Conservation (phyloP, 768 basidiomycete genomes). For the Tricholoma sp. region DNA sequence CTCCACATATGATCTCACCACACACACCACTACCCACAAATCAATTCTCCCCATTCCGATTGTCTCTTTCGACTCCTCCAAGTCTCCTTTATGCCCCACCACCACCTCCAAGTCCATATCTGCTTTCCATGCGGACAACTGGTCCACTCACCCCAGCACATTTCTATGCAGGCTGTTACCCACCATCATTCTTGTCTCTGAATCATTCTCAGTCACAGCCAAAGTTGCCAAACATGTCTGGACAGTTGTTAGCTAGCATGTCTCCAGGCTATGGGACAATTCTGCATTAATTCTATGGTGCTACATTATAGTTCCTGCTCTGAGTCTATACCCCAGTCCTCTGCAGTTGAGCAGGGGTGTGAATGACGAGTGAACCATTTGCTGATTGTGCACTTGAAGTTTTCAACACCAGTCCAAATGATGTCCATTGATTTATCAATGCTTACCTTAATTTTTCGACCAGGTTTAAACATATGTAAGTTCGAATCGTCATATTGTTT, state of each 20-base stretch:
- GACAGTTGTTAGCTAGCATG: no score
- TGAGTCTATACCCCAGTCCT: constrained; percentile 3
- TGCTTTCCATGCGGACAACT: neutral
- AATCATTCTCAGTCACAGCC: neutral
- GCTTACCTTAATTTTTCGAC: neutral
- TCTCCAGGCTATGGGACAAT: no score
- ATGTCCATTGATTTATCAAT: neutral
- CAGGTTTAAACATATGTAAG: neutral
- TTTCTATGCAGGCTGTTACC: neutral
- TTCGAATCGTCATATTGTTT: neutral
- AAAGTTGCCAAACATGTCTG: no score
- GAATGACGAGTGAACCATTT: constrained; percentile 5
- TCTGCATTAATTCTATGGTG: neutral
- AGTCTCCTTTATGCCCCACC: neutral
- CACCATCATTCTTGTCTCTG: neutral
- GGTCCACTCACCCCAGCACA: neutral
- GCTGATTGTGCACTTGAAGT: constrained; percentile 7
- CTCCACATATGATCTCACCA: neutral
- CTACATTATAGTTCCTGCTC: neutral
- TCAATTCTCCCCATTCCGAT: neutral
- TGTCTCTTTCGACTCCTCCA: neutral
- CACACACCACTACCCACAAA: neutral
- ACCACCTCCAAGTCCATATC: neutral
- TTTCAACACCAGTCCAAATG: neutral
- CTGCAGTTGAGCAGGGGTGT: neutral